Base-by-base conservation (phyloP, 805 yeast species). In the Kodamaea neixiangensis region DNA sequence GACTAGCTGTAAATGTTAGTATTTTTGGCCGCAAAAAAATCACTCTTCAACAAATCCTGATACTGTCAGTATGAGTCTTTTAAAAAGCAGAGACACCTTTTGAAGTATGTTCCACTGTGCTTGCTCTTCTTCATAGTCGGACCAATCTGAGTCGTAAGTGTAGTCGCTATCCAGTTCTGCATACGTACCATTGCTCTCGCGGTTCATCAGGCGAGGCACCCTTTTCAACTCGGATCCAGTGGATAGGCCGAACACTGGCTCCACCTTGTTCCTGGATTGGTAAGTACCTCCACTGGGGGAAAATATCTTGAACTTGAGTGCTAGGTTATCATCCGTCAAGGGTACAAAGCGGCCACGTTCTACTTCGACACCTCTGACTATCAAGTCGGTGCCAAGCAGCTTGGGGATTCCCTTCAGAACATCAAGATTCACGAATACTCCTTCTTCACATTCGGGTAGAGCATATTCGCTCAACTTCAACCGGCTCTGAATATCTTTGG, bases 341-440 rank as follows among this genome's bases (percentile, higher is more conserved):
- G 69, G 59, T 7, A 84, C 77, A 59, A 65, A 84, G 51, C 67
- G 66, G 0, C 93, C 93, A 44, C 61, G 66, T 7, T 65, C 60
- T 0, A 69, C 72, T 6, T 69, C 62, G 3, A 80, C 84, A 0
- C 89, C 89, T 7, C 59, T 61, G 22, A 69, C 68, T 38, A 85
- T 75, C 46, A 84, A 61, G 0, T 68, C 69, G 4, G 66, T 63
- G 0, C 80, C 82, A 22, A 70, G 47, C 3, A 69, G 72, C 40
- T 57, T 52, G 13, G 86, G 86, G n/a, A 80, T 57, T 0, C 79
- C 77, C 6, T 62, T 67, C 7, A 76, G 69, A 11, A 75, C 71
- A 20, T 67, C 72, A 7, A 76, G 49, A 52, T 75, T 73, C 1
- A 55, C 56, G 57, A 73, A 76, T 1, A 46, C 35, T 1, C 52